Evolutionary conservation across 352 stramenopile genomes (phyloP).

Genomic region (Globisporangium barbulae): DNA sequence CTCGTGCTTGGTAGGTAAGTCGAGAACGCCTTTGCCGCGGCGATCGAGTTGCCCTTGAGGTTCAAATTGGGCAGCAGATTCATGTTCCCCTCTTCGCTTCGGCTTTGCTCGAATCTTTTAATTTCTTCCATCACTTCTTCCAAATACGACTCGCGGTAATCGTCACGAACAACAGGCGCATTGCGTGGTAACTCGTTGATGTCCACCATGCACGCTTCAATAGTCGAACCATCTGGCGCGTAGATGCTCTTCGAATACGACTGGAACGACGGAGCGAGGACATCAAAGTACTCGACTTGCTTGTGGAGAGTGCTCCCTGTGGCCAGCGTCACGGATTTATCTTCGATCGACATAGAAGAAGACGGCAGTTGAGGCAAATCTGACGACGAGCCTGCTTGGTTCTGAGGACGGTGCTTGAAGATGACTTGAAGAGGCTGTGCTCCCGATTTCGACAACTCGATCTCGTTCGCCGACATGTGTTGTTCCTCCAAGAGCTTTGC

Average conservation of each 20-base stretch:
- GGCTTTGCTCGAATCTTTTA: constrained; percentile 44
- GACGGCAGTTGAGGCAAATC: constrained; percentile 10
- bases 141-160: constrained; percentile 55
- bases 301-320: constrained; percentile 42
- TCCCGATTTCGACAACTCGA: constrained; percentile 23
- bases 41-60: constrained; percentile 48
- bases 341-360: constrained; percentile 10
- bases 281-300: constrained; percentile 63
- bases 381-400: constrained; percentile 16
- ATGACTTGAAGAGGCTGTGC: constrained; percentile 71
- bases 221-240: constrained; percentile 60
- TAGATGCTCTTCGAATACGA: constrained; percentile 74
- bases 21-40: constrained; percentile 70
- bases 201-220: constrained; percentile 63
- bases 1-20: constrained; percentile 64
- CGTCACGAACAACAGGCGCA: constrained; percentile 44
- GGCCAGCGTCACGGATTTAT: constrained; percentile 40
- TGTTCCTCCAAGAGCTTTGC: constrained; percentile 52
- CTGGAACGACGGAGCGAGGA: constrained; percentile 44
- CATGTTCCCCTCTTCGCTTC: constrained; percentile 42
- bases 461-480: constrained; percentile 32
- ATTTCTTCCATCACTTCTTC: constrained; percentile 61
- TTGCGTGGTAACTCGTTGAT: constrained; percentile 49
- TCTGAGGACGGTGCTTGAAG: constrained; percentile 79
- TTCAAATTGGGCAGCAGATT: constrained; percentile 59